Percentiles rank a stretch among this genome's conserved stretches.
Evolutionary conservation across 2,329 filamentous ascomycete species (phyloP).

Genomic region (Alternaria viburni): DNA sequence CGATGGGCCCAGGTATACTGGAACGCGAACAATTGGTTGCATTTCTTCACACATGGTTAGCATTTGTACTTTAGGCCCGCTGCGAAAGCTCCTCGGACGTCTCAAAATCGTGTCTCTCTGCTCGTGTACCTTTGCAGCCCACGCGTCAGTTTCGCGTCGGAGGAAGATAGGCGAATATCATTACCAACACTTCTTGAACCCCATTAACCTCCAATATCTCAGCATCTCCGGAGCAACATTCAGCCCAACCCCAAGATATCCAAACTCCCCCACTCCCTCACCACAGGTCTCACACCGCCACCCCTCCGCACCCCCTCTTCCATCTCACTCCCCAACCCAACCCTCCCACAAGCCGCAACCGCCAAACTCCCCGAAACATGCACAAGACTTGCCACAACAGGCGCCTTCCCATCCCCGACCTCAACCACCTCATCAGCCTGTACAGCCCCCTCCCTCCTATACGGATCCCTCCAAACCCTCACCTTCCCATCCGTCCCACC

Average conservation of each 20-base stretch:
- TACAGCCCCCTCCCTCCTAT: conserved; percentile 35
- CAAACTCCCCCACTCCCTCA: conserved; percentile 31
- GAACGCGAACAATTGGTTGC: not conserved
- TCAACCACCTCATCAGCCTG: conserved; percentile 45
- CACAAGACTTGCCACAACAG: conserved; percentile 33
- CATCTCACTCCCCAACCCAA: not conserved
- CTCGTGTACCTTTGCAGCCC: not conserved
- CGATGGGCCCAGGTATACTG: not conserved
- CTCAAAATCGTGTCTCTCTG: not conserved
- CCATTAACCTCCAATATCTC: not conserved
- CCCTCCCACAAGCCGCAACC: conserved; percentile 31
- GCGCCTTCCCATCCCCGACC: conserved; percentile 17
- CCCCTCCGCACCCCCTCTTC: conserved; percentile 11
- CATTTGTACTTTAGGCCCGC: not conserved
- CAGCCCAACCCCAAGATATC: conserved; percentile 31
- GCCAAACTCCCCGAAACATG: conserved; percentile 30
- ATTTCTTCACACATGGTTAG: not conserved
- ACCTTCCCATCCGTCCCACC: conserved; percentile 64
- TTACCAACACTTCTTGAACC: not conserved
- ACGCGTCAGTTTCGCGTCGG: not conserved
- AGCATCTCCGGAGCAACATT: not conserved
- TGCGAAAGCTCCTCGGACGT: not conserved
- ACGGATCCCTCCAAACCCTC: conserved; percentile 49
- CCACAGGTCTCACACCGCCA: conserved; percentile 14
- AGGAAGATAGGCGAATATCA: not conserved